phyloP scores from a whole-genome alignment of 2,329 filamentous ascomycete genomes.

The Pseudogymnoascus sp. region DNA sequence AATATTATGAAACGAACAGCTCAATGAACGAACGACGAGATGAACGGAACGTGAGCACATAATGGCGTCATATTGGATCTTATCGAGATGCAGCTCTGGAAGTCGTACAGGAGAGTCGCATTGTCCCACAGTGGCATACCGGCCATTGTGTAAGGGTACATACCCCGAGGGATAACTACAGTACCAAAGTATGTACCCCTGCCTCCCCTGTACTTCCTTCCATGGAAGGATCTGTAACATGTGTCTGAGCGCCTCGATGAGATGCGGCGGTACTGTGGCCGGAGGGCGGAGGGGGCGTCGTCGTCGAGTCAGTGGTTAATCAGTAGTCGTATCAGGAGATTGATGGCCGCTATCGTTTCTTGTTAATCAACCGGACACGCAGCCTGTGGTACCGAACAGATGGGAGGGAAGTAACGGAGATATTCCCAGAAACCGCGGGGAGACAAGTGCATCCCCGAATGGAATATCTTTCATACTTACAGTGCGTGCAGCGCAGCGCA shows the following conservation, averaged over 20 bases:
- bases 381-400: neutral
- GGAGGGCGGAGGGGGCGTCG: neutral
- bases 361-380: neutral
- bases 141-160: neutral
- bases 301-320: neutral
- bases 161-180: neutral
- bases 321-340: neutral
- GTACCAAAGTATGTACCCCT: neutral
- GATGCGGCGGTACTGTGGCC: neutral
- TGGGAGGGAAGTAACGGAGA: neutral
- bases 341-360: neutral
- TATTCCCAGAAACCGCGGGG: neutral
- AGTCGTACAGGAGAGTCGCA: neutral
- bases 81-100: neutral
- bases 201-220: neutral
- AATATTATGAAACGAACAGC: neutral
- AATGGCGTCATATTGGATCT: slow-evolving; percentile 3
- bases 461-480: neutral
- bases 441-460: neutral
- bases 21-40: neutral
- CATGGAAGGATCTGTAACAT: slow-evolving; percentile 2
- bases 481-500: neutral
- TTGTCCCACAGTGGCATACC: neutral
- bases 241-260: neutral
- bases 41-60: slow-evolving; percentile 2